Conservation (phyloP, 129 eudicot genomes). For the Tagetes patula region DNA sequence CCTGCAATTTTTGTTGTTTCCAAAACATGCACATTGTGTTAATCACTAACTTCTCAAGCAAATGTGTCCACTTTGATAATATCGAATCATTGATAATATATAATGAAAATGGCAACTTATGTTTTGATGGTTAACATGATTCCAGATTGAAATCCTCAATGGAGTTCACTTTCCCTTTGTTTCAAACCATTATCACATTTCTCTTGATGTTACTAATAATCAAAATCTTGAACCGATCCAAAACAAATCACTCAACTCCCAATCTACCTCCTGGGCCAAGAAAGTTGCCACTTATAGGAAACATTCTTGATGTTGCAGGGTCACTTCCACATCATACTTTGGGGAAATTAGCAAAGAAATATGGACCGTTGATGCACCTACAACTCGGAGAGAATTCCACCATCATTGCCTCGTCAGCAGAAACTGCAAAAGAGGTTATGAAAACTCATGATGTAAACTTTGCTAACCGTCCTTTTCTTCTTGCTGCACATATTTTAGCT, state of each 20-base stretch:
- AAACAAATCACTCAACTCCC: neutral
- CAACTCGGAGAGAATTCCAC: conserved; percentile 44
- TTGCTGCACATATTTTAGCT: conserved; percentile 33
- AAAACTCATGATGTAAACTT: conserved; percentile 43
- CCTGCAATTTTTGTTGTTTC: conserved; percentile 24
- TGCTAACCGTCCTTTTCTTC: conserved; percentile 37
- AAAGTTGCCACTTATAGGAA: conserved; percentile 36
- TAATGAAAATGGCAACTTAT: neutral
- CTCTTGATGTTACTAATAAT: conserved; percentile 23
- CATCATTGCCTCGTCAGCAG: conserved; percentile 33
- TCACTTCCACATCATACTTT: conserved; percentile 40
- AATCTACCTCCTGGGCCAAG: conserved; percentile 43
- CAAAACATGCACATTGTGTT: conserved; percentile 2
- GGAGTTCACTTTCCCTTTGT: conserved; percentile 22
- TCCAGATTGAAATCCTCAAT: conserved; percentile 24
- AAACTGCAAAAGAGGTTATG: conserved; percentile 42
- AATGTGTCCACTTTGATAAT: conserved; percentile 5
- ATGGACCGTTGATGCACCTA: conserved; percentile 41
- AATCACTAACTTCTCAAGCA: neutral
- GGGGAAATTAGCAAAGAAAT: conserved; percentile 30
- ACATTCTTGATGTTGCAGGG: conserved; percentile 34
- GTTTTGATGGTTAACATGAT: neutral
- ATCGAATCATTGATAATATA: neutral
- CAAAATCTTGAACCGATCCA: conserved; percentile 23
- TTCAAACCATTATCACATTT: conserved; percentile 26